Evolutionary conservation across 176 grass and related monocot genomes (phyloP), one percentile per base, ranked within the genome.

Genomic region (Aegilops bicornis): DNA sequence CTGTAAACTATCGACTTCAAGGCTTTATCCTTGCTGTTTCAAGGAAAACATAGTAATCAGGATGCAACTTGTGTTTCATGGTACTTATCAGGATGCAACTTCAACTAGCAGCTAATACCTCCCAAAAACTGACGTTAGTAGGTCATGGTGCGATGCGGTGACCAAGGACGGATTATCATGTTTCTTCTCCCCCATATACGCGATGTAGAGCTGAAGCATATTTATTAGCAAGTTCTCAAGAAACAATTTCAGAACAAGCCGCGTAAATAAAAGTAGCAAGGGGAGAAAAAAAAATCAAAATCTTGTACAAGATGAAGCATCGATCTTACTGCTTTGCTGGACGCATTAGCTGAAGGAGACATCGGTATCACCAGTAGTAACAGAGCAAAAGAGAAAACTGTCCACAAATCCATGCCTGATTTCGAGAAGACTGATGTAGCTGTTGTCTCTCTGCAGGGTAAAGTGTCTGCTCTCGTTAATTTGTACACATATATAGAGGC

Each of bases 161-260:
- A 78, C 73, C 8, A 48, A 3, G 2, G 48, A 69, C 0, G 86
- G 80, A 35, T 88, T 48, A 14, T 88, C 33, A 1, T 83, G 72
- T 14, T 83, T 76, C 80, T 83, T 88, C 11, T 88, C 61, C 17
- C 86, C 86, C 79, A 76, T 76, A 13, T 87, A 76, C 31, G 76
- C 79, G 4, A 82, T 82, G 33, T 82, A 82, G 2, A 88, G 80
- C 86, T 88, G 64, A 43, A 60, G 24, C 1, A 16, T 0, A 50
- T 50, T 25, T 78, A 68, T 23, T 10, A 69, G 8, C 1, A 19
- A 15, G 56, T 15, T 45, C 3, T 45, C 4, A 7, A 2, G 2
- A 11, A 42, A 42, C 10, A 42, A 11, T 42, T 3, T 39, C 37
- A 2, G 3, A 77, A 67, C 14, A 58, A 20, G 15, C 15, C 16